A percentile compares a stretch with the other conserved stretches of the same genome.
phyloP scores from a whole-genome alignment of 768 basidiomycete species.

The Chlorophyllum brunneum region DNA sequence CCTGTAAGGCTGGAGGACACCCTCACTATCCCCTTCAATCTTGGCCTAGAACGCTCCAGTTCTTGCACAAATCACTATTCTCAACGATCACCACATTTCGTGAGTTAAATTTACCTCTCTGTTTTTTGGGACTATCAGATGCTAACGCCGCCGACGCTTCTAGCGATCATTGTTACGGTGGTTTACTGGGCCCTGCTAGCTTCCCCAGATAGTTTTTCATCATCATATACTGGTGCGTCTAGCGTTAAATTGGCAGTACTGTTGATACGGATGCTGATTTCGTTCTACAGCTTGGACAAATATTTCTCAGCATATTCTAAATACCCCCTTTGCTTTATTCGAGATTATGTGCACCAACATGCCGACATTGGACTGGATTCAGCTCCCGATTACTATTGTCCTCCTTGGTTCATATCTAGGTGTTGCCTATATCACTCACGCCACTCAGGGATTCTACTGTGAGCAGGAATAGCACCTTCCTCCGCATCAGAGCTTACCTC shows the following conservation, averaged over 20 bases:
- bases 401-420: conserved; percentile 56
- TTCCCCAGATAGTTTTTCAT: conserved; percentile 7
- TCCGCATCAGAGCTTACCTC: not conserved
- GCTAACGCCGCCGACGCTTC: not conserved
- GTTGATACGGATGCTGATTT: not conserved
- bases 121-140: not conserved
- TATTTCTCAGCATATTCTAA: conserved; percentile 59
- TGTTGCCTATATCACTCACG: conserved; percentile 64
- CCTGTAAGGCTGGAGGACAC: not conserved
- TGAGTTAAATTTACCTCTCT: conserved; percentile 9
- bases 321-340: conserved; percentile 50
- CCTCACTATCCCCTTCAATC: conserved; percentile 15
- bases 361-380: conserved; percentile 48
- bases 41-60: conserved; percentile 13
- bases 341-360: conserved; percentile 55
- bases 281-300: conserved; percentile 48
- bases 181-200: conserved; percentile 15
- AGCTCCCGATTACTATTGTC: conserved; percentile 42
- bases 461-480: conserved; percentile 16
- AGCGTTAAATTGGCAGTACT: not conserved
- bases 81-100: conserved; percentile 16
- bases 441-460: conserved; percentile 64
- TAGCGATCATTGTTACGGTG: conserved; percentile 12
- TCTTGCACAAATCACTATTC: conserved; percentile 15
- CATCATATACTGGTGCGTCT: not conserved